Base-by-base conservation (phyloP, 129 eudicot species). In the Saposhnikovia divaricata region DNA sequence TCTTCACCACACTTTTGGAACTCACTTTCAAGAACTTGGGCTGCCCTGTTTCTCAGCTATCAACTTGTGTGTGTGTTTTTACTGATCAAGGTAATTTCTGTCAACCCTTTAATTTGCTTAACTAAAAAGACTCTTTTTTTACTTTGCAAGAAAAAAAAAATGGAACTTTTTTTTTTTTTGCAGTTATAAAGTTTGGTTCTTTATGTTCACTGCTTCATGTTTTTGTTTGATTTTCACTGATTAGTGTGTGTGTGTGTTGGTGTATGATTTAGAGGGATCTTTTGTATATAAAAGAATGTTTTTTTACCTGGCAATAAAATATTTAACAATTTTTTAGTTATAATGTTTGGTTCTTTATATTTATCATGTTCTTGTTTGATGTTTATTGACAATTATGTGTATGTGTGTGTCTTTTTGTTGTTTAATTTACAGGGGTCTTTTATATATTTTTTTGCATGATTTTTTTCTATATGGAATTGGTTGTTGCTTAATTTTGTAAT, bases 311-410 rank as follows among this genome's bases (percentile, higher is more conserved):
- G 28, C 1, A 57, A 57, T 14, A 9, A 57, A 57, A 57, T 0
- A 11, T 34, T 34, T 0, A 34, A n/a, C 23, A 37, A 23, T 57
- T 25, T 43, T 44, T 44, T 44, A n/a, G 42, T 46, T 70, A 0
- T 48, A 69, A 46, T 37, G 71, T 70, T 79, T 68, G 44, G 51
- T 31, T 69, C 69, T 28, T 79, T 45, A 47, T 43, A 75, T 47
- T 69, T 21, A 79, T 28, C 12, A 59, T 59, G 14, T 59, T 23
- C 65, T 23, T 57, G 27, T 23, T 57, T 34, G 37, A 34, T 34
- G 37, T 34, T 34, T 34, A 34, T 34, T 34, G 65, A 57, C 23
- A 19, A 2, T 3, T 21, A 12, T 23, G 9, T 57, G 4, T 21
- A 3, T 57, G 28, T 57, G 13, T 44, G 47, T 44, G 47, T 9